These are phyloP conservation scores for Sclerotinia nivalis DNA, from an alignment of 2,329 filamentous ascomycete species.

Conservation along the genomic window DNA sequence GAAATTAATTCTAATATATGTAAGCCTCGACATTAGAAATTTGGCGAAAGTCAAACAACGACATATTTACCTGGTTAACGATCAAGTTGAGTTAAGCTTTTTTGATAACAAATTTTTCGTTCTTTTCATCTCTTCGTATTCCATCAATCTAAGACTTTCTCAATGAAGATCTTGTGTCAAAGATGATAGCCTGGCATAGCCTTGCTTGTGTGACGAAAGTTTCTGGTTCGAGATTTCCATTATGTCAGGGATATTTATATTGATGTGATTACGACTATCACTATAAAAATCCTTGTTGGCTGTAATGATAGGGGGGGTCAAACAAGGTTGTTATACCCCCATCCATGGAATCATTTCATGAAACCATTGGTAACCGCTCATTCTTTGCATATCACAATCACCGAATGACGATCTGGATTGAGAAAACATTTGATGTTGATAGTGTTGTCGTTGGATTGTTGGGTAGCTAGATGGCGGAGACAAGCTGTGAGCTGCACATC, in stretches of 20 bases:
- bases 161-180: constrained; percentile 5
- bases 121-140: constrained; percentile 5
- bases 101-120: background rate
- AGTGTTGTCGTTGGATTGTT: background rate
- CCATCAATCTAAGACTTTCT: background rate
- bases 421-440: background rate
- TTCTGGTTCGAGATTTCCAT: constrained; percentile 6
- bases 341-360: background rate
- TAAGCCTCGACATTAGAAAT: constrained; percentile 6
- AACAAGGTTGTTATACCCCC: background rate
- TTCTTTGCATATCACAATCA: constrained; percentile 16
- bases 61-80: background rate
- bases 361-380: background rate
- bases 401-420: background rate
- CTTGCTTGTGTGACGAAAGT: constrained; percentile 4
- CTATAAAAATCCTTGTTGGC: background rate
- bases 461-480: background rate
- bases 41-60: background rate
- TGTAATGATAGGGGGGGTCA: background rate
- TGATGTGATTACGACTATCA: constrained; percentile 7
- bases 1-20: background rate
- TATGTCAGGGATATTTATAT: constrained; percentile 2
- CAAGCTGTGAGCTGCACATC: background rate
- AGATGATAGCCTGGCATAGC: background rate
- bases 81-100: background rate